Base-by-base conservation (phyloP, 306 rosid species). In the Cicer arietinum region DNA sequence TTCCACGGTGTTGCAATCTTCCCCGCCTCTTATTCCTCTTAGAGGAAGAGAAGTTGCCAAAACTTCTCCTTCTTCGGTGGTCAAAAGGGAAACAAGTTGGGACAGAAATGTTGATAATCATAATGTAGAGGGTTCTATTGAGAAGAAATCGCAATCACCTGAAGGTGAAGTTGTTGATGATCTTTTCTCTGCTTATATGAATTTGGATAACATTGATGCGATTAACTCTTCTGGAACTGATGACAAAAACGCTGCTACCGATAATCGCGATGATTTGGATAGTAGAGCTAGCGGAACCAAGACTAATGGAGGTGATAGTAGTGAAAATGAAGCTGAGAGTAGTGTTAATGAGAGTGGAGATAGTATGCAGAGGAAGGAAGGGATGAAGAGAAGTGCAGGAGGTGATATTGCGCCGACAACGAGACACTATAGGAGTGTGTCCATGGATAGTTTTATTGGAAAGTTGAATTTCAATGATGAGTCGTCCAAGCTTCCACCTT, bases 381-480 rank as follows among this genome's bases (percentile, higher is more conserved):
- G 92, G 52, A 54, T 71, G 70, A 91, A 91, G 83, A 85, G 98
- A 78, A 91, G 90, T 65, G 92, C 91, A 0, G 91, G 85, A 11
- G 91, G 86, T 17, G 96, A 90, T 74, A 84, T 94, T 81, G 92
- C 90, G 30, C 91, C 92, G 1, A 86, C 87, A 46, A 76, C 74
- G 8, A 80, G 96, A 44, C 98, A 94, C 76, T 88, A 80, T 75
- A 84, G 98, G 82, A 94, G 98, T 71, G 76, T 91, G 40, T 91
- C 98, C 4, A 88, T 94, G 97, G 98, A 94, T 86, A 91, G 97
- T 81, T 94, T 94, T 71, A 91, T 91, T 70, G 96, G 86, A 8
- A 94, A 88, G 80, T 61, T 94, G 88, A 88, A 87, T 56, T 94
- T 94, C 3, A 87, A 80, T 44, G 97, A 91, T 6, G 96, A 94